Percentiles rank a stretch among this genome's conserved stretches.
These are phyloP conservation scores for Takashimella koratensis DNA, from an alignment of 1,284 basidiomycete species.

Conservation along the genomic window DNA sequence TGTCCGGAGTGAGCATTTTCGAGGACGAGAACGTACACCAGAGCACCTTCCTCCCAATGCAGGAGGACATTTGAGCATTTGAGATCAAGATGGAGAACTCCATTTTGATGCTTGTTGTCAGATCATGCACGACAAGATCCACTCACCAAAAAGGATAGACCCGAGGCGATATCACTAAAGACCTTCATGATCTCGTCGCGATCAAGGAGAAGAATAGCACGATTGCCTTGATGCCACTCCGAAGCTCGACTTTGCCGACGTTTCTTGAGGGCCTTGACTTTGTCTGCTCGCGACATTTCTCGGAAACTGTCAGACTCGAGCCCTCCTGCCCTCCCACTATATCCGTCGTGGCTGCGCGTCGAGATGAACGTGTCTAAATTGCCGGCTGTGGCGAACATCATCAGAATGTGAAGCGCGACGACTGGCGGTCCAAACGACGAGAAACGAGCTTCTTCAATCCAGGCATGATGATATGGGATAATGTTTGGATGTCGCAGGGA, in stretches of 20 bases:
- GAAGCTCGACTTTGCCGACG: constrained; percentile 41
- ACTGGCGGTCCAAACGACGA: constrained; percentile 76
- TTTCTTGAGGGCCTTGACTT: constrained; percentile 55
- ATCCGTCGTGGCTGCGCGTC: constrained; percentile 51
- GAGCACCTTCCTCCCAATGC: constrained; percentile 82
- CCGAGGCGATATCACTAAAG: constrained; percentile 72
- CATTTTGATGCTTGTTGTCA: constrained; percentile 66
- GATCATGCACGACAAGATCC: neutral
- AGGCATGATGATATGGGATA: constrained; percentile 90
- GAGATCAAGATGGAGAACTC: constrained; percentile 83
- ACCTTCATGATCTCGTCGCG: constrained; percentile 72
- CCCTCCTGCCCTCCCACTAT: neutral
- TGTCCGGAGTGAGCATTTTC: neutral
- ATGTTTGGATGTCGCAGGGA: constrained; percentile 86
- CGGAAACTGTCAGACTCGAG: neutral
- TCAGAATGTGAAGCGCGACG: constrained; percentile 77
- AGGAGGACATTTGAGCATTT: constrained; percentile 90
- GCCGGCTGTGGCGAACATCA: constrained; percentile 91
- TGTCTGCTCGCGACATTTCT: constrained; percentile 52
- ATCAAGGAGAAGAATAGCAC: constrained; percentile 70
- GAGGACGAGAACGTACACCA: constrained; percentile 53
- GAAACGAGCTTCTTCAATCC: constrained; percentile 81
- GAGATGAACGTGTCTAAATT: constrained; percentile 78
- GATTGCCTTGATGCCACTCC: constrained; percentile 37
- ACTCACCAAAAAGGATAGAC: constrained; percentile 73